Conservation (phyloP, 2,329 filamentous ascomycete genomes). For the Exophiala aquamarina region DNA sequence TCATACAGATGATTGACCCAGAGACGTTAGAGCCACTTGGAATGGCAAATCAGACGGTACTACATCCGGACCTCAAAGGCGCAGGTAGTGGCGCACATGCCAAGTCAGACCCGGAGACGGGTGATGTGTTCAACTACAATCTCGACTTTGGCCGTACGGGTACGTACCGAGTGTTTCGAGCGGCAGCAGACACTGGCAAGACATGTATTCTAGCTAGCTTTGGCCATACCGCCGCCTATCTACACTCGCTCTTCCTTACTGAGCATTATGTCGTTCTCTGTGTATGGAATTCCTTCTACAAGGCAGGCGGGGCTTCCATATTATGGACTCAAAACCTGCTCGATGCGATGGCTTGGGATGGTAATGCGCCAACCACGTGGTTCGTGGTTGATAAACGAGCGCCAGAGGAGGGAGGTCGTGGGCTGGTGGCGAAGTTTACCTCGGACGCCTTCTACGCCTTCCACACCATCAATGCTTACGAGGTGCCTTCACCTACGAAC, state of each 20-base stretch:
- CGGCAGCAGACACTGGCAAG: slow-evolving; percentile 61
- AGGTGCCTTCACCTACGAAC: slow-evolving; percentile 49
- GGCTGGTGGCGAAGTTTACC: slow-evolving; percentile 68
- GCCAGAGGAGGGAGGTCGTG: slow-evolving; percentile 48
- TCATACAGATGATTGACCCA: slow-evolving; percentile 64
- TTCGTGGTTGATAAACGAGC: slow-evolving; percentile 67
- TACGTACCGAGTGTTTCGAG: slow-evolving; percentile 69
- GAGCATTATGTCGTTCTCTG: slow-evolving; percentile 71
- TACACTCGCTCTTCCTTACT: slow-evolving; percentile 80
- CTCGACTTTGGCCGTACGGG: slow-evolving; percentile 56
- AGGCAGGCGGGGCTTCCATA: slow-evolving; percentile 58
- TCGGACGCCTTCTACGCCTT: slow-evolving; percentile 74
- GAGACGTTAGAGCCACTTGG: slow-evolving; percentile 72
- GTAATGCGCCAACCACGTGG: slow-evolving; percentile 62
- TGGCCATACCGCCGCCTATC: slow-evolving; percentile 61
- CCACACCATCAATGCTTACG: slow-evolving; percentile 76
- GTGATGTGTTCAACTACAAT: slow-evolving; percentile 81
- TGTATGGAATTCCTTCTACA: slow-evolving; percentile 66
- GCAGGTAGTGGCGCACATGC: slow-evolving; percentile 70
- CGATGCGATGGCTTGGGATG: slow-evolving; percentile 67
- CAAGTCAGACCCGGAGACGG: slow-evolving; percentile 68
- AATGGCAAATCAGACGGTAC: slow-evolving; percentile 55
- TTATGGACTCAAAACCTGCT: slow-evolving; percentile 66
- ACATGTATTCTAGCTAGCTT: slow-evolving; percentile 73
- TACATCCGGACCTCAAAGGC: slow-evolving; percentile 70